These are phyloP conservation scores for Penicillium hordei DNA, from an alignment of 2,329 filamentous ascomycete species.

Conservation along the genomic window DNA sequence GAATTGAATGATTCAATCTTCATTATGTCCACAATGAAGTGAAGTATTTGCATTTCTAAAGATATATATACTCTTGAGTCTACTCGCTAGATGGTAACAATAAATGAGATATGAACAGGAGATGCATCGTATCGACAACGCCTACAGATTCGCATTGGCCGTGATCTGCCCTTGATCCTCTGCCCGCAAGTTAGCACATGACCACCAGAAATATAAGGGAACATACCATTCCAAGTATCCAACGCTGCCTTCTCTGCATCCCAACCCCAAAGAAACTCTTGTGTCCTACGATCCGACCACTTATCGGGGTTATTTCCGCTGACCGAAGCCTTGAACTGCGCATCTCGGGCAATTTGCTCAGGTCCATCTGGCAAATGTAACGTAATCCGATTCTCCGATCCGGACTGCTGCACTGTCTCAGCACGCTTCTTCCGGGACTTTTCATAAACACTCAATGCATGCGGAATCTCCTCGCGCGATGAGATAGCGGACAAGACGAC, in stretches of 20 bases:
- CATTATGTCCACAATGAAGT: background rate
- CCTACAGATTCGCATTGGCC: constrained; percentile 20
- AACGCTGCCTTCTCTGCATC: constrained; percentile 37
- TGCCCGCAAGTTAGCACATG: constrained; percentile 3
- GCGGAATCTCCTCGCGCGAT: constrained; percentile 34
- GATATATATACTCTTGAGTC: constrained; percentile 8
- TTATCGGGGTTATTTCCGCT: constrained; percentile 55
- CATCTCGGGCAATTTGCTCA: constrained; percentile 45
- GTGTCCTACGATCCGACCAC: constrained; percentile 65
- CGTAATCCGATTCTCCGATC: constrained; percentile 36
- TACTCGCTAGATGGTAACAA: background rate
- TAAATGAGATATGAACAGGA: background rate
- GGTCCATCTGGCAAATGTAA: constrained; percentile 43
- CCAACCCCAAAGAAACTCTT: constrained; percentile 48
- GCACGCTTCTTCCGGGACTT: constrained; percentile 41
- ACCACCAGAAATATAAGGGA: background rate
- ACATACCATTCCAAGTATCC: constrained; percentile 33
- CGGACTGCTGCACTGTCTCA: constrained; percentile 41
- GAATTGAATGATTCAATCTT: background rate
- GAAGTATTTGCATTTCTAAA: constrained; percentile 5
- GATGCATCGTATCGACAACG: background rate
- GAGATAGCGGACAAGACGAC: constrained; percentile 35
- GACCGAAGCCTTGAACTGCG: constrained; percentile 31
- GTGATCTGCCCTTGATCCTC: constrained; percentile 3
- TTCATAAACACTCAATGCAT: constrained; percentile 40